phyloP scores from a whole-genome alignment of 1,284 basidiomycete species.

The Leccinum ponderosum region DNA sequence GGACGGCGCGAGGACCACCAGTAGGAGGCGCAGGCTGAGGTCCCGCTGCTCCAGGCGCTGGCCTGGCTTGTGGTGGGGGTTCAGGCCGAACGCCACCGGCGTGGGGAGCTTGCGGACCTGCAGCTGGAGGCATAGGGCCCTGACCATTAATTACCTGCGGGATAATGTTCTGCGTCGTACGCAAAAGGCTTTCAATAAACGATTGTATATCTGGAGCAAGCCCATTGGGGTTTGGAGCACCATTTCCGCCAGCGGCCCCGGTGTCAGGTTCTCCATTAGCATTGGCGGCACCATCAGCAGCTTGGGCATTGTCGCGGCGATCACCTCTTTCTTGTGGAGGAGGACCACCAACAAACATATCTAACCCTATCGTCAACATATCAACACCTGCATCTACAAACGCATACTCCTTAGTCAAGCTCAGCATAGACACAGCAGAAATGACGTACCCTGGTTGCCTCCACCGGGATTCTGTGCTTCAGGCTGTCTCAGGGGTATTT shows the following conservation, averaged over 20 bases:
- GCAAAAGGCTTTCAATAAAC: conserved; percentile 27
- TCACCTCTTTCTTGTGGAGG: conserved; percentile 9
- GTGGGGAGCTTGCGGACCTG: conserved; percentile 1
- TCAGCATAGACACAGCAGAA: conserved; percentile 11
- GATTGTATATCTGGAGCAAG: conserved; percentile 27
- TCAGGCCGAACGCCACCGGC: conserved; percentile 4
- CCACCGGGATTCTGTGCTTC: conserved; percentile 13
- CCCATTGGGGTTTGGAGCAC: conserved; percentile 14
- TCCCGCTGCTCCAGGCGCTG: conserved; percentile 6
- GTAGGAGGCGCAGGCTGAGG: conserved; percentile 1
- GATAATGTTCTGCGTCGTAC: conserved; percentile 24
- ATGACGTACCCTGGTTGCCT: conserved; percentile 22
- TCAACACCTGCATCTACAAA: conserved; percentile 20
- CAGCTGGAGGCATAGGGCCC: neutral
- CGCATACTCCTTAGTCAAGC: conserved; percentile 18
- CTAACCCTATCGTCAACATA: conserved; percentile 31
- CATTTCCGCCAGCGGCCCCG: conserved; percentile 18
- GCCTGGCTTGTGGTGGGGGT: conserved; percentile 12
- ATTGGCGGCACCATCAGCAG: conserved; percentile 1
- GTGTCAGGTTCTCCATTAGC: conserved; percentile 4
- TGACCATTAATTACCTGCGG: conserved; percentile 23
- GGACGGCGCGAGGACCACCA: conserved; percentile 17
- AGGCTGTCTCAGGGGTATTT: conserved; percentile 26
- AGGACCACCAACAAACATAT: conserved; percentile 31
- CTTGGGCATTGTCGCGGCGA: conserved; percentile 11